Percentiles rank a stretch among this genome's conserved stretches.
phyloP scores from a whole-genome alignment of 2,329 filamentous ascomycete species.

The Hymenoscyphus albidus region DNA sequence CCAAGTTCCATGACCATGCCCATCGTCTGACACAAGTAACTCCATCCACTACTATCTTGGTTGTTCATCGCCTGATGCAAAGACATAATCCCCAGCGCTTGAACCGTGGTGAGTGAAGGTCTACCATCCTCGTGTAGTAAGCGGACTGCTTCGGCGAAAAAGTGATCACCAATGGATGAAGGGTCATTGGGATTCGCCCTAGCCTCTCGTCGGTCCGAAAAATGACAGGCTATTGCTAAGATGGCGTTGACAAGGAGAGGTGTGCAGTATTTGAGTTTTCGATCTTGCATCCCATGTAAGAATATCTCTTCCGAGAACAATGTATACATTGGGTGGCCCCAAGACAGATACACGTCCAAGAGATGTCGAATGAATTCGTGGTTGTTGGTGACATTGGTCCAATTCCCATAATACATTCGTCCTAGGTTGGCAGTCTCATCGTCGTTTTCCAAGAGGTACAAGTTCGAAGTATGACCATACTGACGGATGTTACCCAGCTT shows the following conservation, averaged over 20 bases:
- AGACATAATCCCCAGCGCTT: constrained; percentile 71
- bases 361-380: constrained; percentile 56
- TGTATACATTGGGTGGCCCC: constrained; percentile 70
- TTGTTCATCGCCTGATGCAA: constrained; percentile 68
- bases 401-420: constrained; percentile 34
- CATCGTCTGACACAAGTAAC: constrained; percentile 64
- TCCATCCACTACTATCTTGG: constrained; percentile 66
- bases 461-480: constrained; percentile 26
- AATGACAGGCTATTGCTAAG: constrained; percentile 57
- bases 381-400: constrained; percentile 60
- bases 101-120: constrained; percentile 64
- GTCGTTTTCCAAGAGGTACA: constrained; percentile 10
- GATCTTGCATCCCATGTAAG: constrained; percentile 17
- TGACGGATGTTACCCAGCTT: constrained; percentile 15
- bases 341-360: constrained; percentile 65
- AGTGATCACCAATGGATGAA: constrained; percentile 68
- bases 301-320: constrained; percentile 53
- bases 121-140: constrained; percentile 55
- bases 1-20: constrained; percentile 56
- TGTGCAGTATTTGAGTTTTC: constrained; percentile 35
- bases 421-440: neutral
- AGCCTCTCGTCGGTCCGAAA: constrained; percentile 62
- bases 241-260: constrained; percentile 37
- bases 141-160: constrained; percentile 65
- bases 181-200: constrained; percentile 57